Conservation (phyloP, 495 filamentous ascomycete genomes). For the Hypoxylon lenormandii region DNA sequence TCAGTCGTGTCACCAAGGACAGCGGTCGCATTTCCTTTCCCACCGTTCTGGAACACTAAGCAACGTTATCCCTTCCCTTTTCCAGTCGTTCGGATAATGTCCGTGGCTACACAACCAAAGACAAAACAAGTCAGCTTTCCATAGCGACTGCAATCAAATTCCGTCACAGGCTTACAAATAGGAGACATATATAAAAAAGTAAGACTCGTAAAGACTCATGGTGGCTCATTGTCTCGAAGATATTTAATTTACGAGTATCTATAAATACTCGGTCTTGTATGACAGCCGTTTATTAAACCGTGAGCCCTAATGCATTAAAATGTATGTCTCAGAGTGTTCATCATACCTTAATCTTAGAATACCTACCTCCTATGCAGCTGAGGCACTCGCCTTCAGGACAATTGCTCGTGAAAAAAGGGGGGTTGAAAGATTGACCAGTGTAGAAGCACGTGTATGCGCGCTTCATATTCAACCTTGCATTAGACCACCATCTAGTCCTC, state of each 20-base stretch:
- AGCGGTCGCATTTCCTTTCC: slow-evolving; percentile 29
- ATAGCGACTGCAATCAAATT: no score
- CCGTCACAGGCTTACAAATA: no score
- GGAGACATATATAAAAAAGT: no score
- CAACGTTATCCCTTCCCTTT: slow-evolving; percentile 37
- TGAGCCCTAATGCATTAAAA: background rate
- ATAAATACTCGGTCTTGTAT: background rate
- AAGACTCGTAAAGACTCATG: no score
- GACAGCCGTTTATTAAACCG: background rate
- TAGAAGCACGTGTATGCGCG: slow-evolving; percentile 23
- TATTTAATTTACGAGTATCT: background rate
- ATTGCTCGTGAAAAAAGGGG: background rate
- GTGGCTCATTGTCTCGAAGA: background rate
- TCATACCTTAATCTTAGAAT: background rate
- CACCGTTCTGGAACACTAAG: slow-evolving; percentile 39
- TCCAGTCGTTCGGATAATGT: slow-evolving; percentile 31
- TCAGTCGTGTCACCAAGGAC: slow-evolving; percentile 39
- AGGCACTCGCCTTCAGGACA: background rate
- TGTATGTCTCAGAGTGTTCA: slow-evolving; percentile 8
- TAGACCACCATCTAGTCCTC: slow-evolving; percentile 20
- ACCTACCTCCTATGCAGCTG: background rate
- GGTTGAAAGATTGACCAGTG: slow-evolving; percentile 13
- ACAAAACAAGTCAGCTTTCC: background rate
- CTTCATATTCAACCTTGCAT: slow-evolving; percentile 34
- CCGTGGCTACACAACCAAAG: slow-evolving; percentile 15